Evolutionary conservation across 352 stramenopile genomes (phyloP), one percentile per base, ranked within the genome.

Genomic region (Globisporangium polare): DNA sequence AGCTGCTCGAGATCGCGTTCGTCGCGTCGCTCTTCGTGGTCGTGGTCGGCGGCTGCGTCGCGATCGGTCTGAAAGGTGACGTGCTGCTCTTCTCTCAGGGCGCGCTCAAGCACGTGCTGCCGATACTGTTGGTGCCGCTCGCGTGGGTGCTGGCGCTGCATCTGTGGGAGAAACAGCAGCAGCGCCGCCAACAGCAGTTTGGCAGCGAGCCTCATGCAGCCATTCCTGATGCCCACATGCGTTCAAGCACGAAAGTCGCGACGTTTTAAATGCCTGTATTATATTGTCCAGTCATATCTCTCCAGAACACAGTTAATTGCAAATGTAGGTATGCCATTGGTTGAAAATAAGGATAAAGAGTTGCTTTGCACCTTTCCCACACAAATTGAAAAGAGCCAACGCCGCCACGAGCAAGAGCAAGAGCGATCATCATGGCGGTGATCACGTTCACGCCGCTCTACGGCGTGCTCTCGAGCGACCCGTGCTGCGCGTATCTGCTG

Each of bases 391-490:
- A 55, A 52, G 29, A 26, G 27, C 27, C 33, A 52, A 54, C 45
- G 4, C 22, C 22, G n/a, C n/a, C n/a, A 33, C 26, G n/a, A 55
- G 49, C 22, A 35, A 7, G 45, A 20, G 45, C 45, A 53, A 61
- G 10, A 60, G 15, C 13, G 7, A n/a, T n/a, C 26, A 53, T n/a
- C 20, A 96, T 96, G 87, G 85, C 86, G 41, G 87, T 94, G 65
- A 96, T 96, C 83, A 95, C 85, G 53, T 96, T 96, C 84, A 95
- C 86, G 62, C 88, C 88, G 69, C 80, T 96, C 18, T 96, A 94
- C 49, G 88, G 88, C 62, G 88, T 95, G 65, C 83, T 83, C 52
- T 94, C 86, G 52, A 83, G 72, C 58, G 83, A 86, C 31, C 83
- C 71, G 45, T 94, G 87, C 73, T 92, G 85, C 65, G 85, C 85